Percentiles rank a stretch among this genome's conserved stretches.
Evolutionary conservation across 2,329 filamentous ascomycete genomes (phyloP).

Genomic region (Fusarium sp.): DNA sequence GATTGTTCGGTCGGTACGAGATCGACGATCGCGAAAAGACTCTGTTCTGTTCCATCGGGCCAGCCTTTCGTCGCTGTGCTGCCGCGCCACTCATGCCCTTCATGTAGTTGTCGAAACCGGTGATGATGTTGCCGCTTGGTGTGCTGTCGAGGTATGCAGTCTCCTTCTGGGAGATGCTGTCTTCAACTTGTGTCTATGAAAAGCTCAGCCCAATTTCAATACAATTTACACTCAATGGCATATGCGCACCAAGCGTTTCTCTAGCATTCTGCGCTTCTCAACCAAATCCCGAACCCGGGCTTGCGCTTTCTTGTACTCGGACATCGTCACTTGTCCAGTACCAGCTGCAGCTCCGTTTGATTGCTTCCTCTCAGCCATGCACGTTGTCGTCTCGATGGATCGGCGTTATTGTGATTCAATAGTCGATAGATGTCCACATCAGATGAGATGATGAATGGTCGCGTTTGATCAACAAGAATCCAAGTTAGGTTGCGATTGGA

Average conservation of each 20-base stretch:
- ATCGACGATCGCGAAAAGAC: constrained; percentile 78
- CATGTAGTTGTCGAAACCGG: constrained; percentile 98
- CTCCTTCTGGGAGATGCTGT: constrained; percentile 86
- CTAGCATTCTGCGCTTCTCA: constrained; percentile 55
- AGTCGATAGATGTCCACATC: not conserved
- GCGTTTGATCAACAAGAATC: constrained; percentile 9
- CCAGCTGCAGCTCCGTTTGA: constrained; percentile 36
- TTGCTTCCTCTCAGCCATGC: constrained; percentile 53
- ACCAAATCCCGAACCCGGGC: constrained; percentile 61
- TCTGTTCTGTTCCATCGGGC: constrained; percentile 75
- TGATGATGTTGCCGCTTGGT: constrained; percentile 92
- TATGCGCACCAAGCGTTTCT: constrained; percentile 53
- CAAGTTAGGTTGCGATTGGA: constrained; percentile 7
- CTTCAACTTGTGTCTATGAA: constrained; percentile 67
- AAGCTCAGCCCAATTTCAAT: constrained; percentile 49
- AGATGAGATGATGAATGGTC: constrained; percentile 3
- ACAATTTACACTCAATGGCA: not conserved
- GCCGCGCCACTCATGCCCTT: constrained; percentile 80
- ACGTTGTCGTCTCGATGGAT: not conserved
- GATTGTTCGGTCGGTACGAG: constrained; percentile 64
- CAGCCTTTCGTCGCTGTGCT: constrained; percentile 72
- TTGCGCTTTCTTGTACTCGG: constrained; percentile 64
- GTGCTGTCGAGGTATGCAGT: constrained; percentile 91
- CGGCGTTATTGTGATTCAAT: not conserved
- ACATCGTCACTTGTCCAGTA: constrained; percentile 52